phyloP scores from a whole-genome alignment of 2,329 filamentous ascomycete species.

The Aspergillus luchuensis region DNA sequence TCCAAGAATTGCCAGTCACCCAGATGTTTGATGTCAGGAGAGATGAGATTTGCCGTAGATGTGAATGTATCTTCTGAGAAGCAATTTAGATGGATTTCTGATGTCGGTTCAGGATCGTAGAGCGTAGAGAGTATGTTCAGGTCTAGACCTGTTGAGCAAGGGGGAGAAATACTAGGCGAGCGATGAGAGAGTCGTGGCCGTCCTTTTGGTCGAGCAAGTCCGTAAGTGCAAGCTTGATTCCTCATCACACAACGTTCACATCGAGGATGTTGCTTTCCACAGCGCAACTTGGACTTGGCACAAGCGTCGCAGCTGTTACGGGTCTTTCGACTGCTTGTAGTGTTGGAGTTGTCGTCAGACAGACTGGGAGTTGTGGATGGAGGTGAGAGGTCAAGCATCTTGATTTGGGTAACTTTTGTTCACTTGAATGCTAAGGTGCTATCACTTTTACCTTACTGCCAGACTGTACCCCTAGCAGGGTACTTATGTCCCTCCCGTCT shows the following conservation, averaged over 20 bases:
- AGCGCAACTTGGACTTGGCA: constrained; percentile 3
- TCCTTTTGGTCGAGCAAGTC: not conserved
- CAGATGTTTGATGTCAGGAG: not conserved
- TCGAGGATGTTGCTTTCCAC: not conserved
- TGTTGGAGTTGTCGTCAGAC: not conserved
- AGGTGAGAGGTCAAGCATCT: not conserved
- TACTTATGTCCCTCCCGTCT: too few species aligned
- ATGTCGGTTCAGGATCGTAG: too few species aligned
- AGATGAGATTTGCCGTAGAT: not conserved
- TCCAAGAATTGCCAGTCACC: not conserved
- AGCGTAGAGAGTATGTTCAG: not conserved
- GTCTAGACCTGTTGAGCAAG: not conserved
- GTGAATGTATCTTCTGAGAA: too few species aligned
- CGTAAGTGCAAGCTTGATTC: not conserved
- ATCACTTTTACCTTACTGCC: too few species aligned
- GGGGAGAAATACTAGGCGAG: too few species aligned
- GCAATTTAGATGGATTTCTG: too few species aligned
- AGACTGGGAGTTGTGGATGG: not conserved
- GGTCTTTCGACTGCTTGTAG: not conserved
- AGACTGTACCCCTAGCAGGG: too few species aligned
- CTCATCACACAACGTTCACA: not conserved
- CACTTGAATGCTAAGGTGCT: too few species aligned
- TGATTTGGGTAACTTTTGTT: too few species aligned
- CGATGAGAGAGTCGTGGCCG: not conserved
- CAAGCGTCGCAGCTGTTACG: constrained; percentile 2